A percentile compares a stretch with the other conserved stretches of the same genome.
Evolutionary conservation across 2,329 filamentous ascomycete genomes (phyloP).

Genomic region (Acarospora socialis): DNA sequence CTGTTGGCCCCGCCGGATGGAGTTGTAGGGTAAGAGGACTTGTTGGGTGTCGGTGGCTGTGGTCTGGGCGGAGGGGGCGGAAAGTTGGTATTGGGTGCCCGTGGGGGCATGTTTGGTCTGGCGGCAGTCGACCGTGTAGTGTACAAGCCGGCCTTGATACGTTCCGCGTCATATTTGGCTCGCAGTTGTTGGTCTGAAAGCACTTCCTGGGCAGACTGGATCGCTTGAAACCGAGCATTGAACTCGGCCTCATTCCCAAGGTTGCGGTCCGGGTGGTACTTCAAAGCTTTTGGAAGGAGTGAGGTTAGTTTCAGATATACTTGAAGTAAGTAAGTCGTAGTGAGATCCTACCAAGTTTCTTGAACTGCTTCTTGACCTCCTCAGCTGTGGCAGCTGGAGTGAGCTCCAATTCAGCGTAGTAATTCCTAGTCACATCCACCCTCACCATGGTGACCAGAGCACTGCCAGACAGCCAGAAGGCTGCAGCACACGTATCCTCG

Average conservation of each 20-base stretch:
- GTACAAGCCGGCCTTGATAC: slow-evolving; percentile 34
- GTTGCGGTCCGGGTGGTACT: slow-evolving; percentile 82
- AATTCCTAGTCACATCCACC: slow-evolving; percentile 55
- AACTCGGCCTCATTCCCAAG: slow-evolving; percentile 67
- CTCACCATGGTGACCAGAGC: slow-evolving; percentile 49
- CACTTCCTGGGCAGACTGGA: slow-evolving; percentile 75
- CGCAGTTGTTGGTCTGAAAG: slow-evolving; percentile 45
- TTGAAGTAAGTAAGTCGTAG: neutral
- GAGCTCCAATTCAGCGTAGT: slow-evolving; percentile 74
- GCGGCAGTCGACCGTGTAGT: slow-evolving; percentile 13
- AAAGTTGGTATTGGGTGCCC: slow-evolving; percentile 10
- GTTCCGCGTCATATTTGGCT: slow-evolving; percentile 47
- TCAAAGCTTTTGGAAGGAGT: slow-evolving; percentile 44
- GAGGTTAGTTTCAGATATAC: slow-evolving; percentile 5
- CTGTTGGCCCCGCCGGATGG: slow-evolving; percentile 25
- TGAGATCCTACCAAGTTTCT: slow-evolving; percentile 53
- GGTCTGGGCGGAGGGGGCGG: slow-evolving; percentile 8
- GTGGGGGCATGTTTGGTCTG: slow-evolving; percentile 13
- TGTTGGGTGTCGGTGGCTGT: slow-evolving; percentile 10
- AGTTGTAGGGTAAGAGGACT: slow-evolving; percentile 8
- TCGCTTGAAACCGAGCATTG: slow-evolving; percentile 70
- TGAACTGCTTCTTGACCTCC: slow-evolving; percentile 76
- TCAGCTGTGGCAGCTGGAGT: slow-evolving; percentile 50
- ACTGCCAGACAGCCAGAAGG: too few relatives aligned
- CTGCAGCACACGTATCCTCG: too few relatives aligned